Evolutionary conservation across 192 early-diverging fungal genomes (phyloP).

Genomic region (Umbelopsis vinacea): DNA sequence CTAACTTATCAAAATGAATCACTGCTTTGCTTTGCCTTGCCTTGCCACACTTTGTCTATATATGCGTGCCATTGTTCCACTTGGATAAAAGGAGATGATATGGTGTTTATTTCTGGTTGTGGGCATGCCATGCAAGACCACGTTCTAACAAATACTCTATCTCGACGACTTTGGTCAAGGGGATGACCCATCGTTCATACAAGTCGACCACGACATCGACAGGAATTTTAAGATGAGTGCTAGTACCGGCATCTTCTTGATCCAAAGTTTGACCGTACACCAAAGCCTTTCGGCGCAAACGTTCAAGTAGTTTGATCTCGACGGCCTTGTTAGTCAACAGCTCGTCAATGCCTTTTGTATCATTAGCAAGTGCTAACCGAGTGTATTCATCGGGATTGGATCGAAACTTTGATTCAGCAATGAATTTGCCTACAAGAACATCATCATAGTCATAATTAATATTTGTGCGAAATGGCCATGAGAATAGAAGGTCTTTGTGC

Average conservation of each 20-base stretch:
- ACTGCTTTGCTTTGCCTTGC: too few relatives aligned
- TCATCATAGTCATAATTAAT: background rate
- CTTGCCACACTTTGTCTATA: too few relatives aligned
- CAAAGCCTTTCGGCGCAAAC: constrained; percentile 86
- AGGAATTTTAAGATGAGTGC: constrained; percentile 61
- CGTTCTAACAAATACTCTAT: constrained; percentile 87
- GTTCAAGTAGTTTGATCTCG: constrained; percentile 79
- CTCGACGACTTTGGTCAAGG: constrained; percentile 95
- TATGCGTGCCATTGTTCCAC: too few relatives aligned
- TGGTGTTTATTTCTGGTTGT: background rate
- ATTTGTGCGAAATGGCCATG: background rate
- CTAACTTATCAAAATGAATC: too few relatives aligned
- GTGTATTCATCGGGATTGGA: constrained; percentile 50
- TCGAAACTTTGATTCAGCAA: constrained; percentile 98
- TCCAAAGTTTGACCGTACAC: constrained; percentile 85
- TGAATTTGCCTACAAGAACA: constrained; percentile 84
- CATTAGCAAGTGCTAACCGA: constrained; percentile 52
- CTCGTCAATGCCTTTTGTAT: constrained; percentile 78
- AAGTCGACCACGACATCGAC: constrained; percentile 86
- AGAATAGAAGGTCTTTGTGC: background rate
- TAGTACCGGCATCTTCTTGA: constrained; percentile 38
- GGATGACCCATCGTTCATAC: constrained; percentile 96
- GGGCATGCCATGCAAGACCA: constrained; percentile 28
- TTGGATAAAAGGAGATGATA: background rate
- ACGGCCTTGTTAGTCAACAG: constrained; percentile 89